phyloP scores from a whole-genome alignment of 768 basidiomycete genomes.

The Xerocomus brunneocitrinus region DNA sequence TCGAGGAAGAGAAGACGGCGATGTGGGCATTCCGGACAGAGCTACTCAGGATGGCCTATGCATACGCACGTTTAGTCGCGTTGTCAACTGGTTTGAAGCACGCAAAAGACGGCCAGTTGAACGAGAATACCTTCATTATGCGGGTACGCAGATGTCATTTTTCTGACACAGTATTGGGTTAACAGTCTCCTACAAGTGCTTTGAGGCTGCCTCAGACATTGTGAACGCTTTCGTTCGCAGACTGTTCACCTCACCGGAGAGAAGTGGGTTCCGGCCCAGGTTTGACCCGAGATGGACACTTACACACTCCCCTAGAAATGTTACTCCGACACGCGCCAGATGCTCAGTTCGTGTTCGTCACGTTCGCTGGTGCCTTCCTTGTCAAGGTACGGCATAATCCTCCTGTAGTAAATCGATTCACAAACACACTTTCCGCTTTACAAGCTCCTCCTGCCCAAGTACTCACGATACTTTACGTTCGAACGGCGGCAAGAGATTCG shows the following conservation, averaged over 20 bases:
- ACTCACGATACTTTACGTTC: conserved; percentile 51
- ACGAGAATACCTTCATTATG: conserved; percentile 62
- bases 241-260: conserved; percentile 46
- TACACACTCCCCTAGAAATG: conserved; percentile 34
- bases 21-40: conserved; percentile 59
- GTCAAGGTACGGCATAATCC: conserved; percentile 52
- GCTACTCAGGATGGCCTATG: conserved; percentile 56
- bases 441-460: conserved; percentile 76
- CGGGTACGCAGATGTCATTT: conserved; percentile 43
- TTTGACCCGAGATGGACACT: neutral
- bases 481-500: conserved; percentile 62
- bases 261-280: conserved; percentile 38
- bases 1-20: conserved; percentile 47
- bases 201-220: conserved; percentile 62
- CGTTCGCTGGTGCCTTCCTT: conserved; percentile 78
- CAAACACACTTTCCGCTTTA: neutral
- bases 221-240: conserved; percentile 57
- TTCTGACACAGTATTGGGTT: neutral
- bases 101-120: conserved; percentile 49
- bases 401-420: neutral
- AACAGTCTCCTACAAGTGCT: conserved; percentile 41
- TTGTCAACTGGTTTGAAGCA: conserved; percentile 78
- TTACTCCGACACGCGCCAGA: conserved; percentile 74
- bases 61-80: conserved; percentile 65
- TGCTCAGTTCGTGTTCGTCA: conserved; percentile 73